Percentiles rank a stretch among this genome's conserved stretches.
Conservation (phyloP, 768 basidiomycete species). For the Rhizopogon salebrosus region DNA sequence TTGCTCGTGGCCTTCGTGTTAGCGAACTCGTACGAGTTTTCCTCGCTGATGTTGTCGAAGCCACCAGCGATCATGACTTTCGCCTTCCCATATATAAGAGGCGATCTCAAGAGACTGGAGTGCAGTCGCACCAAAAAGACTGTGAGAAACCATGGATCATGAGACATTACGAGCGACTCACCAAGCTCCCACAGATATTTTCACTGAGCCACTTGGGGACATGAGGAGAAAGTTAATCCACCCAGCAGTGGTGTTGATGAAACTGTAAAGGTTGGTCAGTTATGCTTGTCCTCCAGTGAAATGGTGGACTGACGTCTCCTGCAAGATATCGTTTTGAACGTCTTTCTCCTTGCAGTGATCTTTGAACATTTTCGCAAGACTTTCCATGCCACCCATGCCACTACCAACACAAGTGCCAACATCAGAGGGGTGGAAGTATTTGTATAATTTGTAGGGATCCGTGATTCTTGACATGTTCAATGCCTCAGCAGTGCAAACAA, state of each 20-base stretch:
- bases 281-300: neutral
- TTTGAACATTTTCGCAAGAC: slow-evolving; percentile 96
- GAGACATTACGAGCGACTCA: slow-evolving; percentile 30
- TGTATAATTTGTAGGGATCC: slow-evolving; percentile 96
- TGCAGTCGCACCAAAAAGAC: slow-evolving; percentile 76
- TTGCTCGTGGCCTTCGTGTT: slow-evolving; percentile 99
- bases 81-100: slow-evolving; percentile 95
- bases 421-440: slow-evolving; percentile 94
- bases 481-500: slow-evolving; percentile 92
- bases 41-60: slow-evolving; percentile 96
- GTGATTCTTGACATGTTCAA: slow-evolving; percentile 96
- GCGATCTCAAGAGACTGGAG: slow-evolving; percentile 98
- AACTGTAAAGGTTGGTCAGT: slow-evolving; percentile 41
- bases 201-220: slow-evolving; percentile 96
- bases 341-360: slow-evolving; percentile 97
- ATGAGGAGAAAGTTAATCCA: slow-evolving; percentile 95
- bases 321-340: slow-evolving; percentile 96
- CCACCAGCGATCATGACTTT: slow-evolving; percentile 99
- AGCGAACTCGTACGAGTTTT: slow-evolving; percentile 98
- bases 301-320: slow-evolving; percentile 79
- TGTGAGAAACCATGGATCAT: neutral
- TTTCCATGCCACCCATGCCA: slow-evolving; percentile 95
- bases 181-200: slow-evolving; percentile 99
- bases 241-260: slow-evolving; percentile 98
- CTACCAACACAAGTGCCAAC: slow-evolving; percentile 92